These are phyloP conservation scores for Podila horticola DNA, from an alignment of 192 early-diverging fungal genomes.

Conservation along the genomic window DNA sequence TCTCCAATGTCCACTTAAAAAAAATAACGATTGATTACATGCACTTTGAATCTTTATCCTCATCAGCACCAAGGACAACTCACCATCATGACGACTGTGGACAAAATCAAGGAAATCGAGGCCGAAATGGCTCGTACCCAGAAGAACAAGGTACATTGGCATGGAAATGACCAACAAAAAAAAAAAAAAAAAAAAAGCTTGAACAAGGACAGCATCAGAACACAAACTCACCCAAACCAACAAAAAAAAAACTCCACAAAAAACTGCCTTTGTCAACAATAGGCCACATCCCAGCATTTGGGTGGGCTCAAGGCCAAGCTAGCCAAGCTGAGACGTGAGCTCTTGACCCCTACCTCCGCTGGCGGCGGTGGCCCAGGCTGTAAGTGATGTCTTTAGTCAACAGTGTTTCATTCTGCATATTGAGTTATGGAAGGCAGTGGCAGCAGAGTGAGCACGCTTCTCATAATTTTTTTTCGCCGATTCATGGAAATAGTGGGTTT, in stretches of 20 bases:
- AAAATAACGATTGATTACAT: too few species aligned
- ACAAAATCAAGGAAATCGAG: constrained; percentile 64
- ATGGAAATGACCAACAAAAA: neutral
- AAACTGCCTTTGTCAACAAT: neutral
- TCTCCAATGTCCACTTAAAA: too few species aligned
- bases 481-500: constrained; percentile 76
- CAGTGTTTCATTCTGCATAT: neutral
- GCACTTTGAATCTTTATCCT: too few species aligned
- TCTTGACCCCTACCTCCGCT: constrained; percentile 85
- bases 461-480: neutral
- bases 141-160: constrained; percentile 79
- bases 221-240: neutral
- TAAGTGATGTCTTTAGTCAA: constrained; percentile 23
- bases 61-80: neutral
- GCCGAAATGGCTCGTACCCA: constrained; percentile 91
- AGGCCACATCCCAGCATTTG: constrained; percentile 93
- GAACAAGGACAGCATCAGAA: neutral
- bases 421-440: neutral
- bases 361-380: constrained; percentile 90
- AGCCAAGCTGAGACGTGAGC: constrained; percentile 95
- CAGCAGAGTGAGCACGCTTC: neutral
- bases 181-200: neutral
- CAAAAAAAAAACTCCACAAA: neutral
- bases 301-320: constrained; percentile 96
- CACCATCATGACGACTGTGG: constrained; percentile 50